phyloP scores from a whole-genome alignment of 2,329 filamentous ascomycete species.

The Ceratocystis eucalypticola region DNA sequence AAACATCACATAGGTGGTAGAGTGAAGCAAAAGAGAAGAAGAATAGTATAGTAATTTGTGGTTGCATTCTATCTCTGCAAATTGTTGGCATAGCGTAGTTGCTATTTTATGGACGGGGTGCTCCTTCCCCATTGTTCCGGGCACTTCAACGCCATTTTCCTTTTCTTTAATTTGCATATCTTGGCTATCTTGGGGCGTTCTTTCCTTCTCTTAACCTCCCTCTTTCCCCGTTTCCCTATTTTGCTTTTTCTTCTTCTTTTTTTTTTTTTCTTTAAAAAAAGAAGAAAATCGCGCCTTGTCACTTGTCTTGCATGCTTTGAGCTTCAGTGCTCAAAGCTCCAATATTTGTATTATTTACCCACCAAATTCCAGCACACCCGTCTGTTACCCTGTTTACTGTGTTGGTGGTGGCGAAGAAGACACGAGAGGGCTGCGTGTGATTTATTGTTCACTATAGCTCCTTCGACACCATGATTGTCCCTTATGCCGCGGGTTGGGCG shows the following conservation, averaged over 20 bases:
- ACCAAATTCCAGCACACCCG: conserved; percentile 9
- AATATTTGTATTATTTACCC: not conserved
- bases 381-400: not conserved
- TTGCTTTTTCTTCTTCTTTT: not conserved
- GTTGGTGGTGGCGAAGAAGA: not conserved
- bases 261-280: not conserved
- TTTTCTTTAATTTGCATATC: not conserved
- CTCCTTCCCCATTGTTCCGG: not conserved
- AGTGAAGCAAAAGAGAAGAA: not conserved
- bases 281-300: not conserved
- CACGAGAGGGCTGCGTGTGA: not conserved
- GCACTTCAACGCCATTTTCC: not conserved
- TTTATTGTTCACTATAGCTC: not conserved
- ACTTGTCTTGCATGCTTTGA: not conserved
- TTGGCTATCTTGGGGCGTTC: not conserved
- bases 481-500: not conserved
- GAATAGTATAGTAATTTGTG: not conserved
- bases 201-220: not conserved
- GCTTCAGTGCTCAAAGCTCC: not conserved
- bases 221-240: not conserved
- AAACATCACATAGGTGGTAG: not conserved
- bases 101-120: not conserved
- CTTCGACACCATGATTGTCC: not conserved
- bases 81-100: not conserved
- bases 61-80: not conserved